Base-by-base conservation (phyloP, 495 filamentous ascomycete genomes). In the Aspergillus ostianus region DNA sequence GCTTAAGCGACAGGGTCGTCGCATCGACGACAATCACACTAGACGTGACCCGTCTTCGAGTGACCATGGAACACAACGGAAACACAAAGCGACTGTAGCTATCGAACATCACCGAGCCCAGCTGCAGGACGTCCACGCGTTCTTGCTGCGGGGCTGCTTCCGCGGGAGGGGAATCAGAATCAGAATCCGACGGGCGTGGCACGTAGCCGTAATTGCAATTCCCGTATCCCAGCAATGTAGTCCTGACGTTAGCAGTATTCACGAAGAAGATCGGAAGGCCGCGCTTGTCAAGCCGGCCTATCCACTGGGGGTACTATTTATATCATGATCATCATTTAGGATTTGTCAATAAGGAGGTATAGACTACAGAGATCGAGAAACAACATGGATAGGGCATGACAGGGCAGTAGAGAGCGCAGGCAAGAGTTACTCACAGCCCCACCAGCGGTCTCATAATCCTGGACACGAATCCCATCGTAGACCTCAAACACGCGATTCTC, bases 271-370 rank as follows among this genome's bases (percentile, higher is more conserved):
- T 61, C 7, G 72, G 72, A 9, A 61, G 45, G 3, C 74, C 72
- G 15, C 51, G 32, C n/a, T 60, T 67, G 55, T 71, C 64, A 51
- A 68, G 58, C 19, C 67, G 65, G 13, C 74, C 74, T n/a, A 67
- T 71, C 74, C 74, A 77, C 46, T 69, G 65, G 0, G 70, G 67
- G 46, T 70, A 74, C 72, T 76, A 48, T 29, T 9, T 19, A 26
- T 6, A 13, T 18, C 13, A 47, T 13, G 36, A 36, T 46, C 27
- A 30, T 21, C 18, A 21, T 36, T 27, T 15, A 26, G 18, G 49
- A 51, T 6, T 4, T 17, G 27, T 6, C 15, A 12, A 1, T n/a
- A 29, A 8, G 20, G 9, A 7, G 17, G 50, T 8, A 32, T 3
- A 0, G 26, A 15, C 9, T 27, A 26, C 13, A 29, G 50, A 32